Conservation (phyloP, 139 green algal genomes). For the Coelastrella sp. region DNA sequence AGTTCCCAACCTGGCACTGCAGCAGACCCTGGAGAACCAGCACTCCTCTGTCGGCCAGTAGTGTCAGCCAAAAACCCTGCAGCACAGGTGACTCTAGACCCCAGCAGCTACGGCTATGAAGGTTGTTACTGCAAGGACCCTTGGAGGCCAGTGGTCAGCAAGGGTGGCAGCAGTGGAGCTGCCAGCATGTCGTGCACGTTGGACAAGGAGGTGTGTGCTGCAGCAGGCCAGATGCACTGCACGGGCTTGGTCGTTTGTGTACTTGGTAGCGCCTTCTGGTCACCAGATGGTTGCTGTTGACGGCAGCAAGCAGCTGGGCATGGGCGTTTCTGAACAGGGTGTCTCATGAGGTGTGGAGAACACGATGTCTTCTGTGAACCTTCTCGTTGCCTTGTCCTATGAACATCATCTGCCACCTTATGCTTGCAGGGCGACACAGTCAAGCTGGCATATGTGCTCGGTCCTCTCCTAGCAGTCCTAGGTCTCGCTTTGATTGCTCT, state of each 20-base stretch:
- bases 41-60: slow-evolving; percentile 13
- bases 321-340: too few species aligned
- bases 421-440: not conserved
- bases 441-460: not conserved
- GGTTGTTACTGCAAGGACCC: slow-evolving; percentile 20
- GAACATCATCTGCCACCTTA: too few species aligned
- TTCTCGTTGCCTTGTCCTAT: too few species aligned
- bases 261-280: too few species aligned
- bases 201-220: not conserved
- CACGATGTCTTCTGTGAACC: too few species aligned
- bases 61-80: not conserved
- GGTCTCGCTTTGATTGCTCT: slow-evolving; percentile 4
- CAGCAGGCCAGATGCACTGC: not conserved
- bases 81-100: not conserved
- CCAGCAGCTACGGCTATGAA: slow-evolving; percentile 15
- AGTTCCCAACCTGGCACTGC: not conserved
- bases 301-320: too few species aligned
- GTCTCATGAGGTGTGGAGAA: too few species aligned
- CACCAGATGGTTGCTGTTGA: too few species aligned
- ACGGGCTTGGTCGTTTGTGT: too few species aligned
- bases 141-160: not conserved
- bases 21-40: not conserved
- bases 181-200: not conserved
- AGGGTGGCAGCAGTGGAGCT: not conserved
- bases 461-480: slow-evolving; percentile 6